Evolutionary conservation across 495 filamentous ascomycete genomes (phyloP).

Genomic region (Penicillium malachiteum): DNA sequence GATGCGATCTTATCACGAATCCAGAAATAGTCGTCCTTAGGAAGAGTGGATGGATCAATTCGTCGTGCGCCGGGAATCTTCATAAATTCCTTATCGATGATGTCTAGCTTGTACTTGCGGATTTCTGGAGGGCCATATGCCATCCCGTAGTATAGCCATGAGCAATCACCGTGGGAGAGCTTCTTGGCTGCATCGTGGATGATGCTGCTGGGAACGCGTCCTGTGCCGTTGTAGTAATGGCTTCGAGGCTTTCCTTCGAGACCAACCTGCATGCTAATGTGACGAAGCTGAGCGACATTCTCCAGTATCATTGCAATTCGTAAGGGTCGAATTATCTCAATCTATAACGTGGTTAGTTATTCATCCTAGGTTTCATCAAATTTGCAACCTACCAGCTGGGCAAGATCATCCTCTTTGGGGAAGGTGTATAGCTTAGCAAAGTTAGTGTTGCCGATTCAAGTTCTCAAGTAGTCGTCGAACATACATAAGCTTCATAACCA

Average conservation of each 20-base stretch:
- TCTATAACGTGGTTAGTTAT: not conserved
- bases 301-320: conserved; percentile 49
- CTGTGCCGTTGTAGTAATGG: conserved; percentile 7
- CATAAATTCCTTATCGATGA: conserved; percentile 48
- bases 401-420: conserved; percentile 50
- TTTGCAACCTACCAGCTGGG: conserved; percentile 23
- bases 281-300: conserved; percentile 52
- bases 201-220: conserved; percentile 23
- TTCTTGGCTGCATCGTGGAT: conserved; percentile 35
- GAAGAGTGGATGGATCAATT: conserved; percentile 40
- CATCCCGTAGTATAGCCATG: conserved; percentile 16
- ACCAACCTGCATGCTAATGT: conserved; percentile 47
- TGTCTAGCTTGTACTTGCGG: conserved; percentile 40
- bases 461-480: conserved; percentile 14
- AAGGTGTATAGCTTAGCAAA: conserved; percentile 46
- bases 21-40: conserved; percentile 38
- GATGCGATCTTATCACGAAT: conserved; percentile 37
- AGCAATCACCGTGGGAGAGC: conserved; percentile 8
- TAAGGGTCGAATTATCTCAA: conserved; percentile 55
- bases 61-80: conserved; percentile 45
- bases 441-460: too few relatives aligned
- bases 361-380: not conserved
- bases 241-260: conserved; percentile 34
- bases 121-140: conserved; percentile 40
- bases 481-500: conserved; percentile 12